Conservation (phyloP, 164 flowering plant genomes). For the Chloranthus sessilifolius region DNA sequence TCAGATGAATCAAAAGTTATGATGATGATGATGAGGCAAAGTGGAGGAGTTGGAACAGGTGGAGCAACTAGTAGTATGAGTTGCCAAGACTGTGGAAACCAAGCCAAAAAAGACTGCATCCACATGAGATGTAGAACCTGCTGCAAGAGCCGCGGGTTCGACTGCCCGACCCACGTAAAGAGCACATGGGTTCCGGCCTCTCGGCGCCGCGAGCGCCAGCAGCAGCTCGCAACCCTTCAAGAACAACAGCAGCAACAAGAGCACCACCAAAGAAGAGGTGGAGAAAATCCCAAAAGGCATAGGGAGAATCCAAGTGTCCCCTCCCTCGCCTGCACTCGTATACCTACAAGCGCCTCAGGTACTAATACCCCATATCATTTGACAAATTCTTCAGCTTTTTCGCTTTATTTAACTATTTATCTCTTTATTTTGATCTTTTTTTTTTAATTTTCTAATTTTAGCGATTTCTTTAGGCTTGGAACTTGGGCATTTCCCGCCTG, state of each 20-base stretch:
- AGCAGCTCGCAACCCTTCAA: conserved; percentile 37
- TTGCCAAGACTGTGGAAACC: conserved; percentile 87
- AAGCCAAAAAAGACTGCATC: conserved; percentile 75
- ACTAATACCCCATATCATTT: conserved; percentile 20
- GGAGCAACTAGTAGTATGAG: conserved; percentile 18
- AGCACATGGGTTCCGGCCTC: conserved; percentile 91
- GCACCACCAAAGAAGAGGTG: conserved; percentile 1
- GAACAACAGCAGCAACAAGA: conserved; percentile 29
- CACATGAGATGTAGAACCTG: conserved; percentile 81
- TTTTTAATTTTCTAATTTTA: conserved; percentile 1
- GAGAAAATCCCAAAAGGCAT: conserved; percentile 39
- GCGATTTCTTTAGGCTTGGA: conserved; percentile 49
- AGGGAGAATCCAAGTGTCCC: conserved; percentile 42
- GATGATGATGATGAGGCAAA: conserved; percentile 33
- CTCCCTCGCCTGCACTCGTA: conserved; percentile 38
- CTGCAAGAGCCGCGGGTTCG: conserved; percentile 75
- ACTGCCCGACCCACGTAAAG: conserved; percentile 70
- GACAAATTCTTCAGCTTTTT: conserved; percentile 21
- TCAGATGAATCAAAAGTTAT: conserved; percentile 18
- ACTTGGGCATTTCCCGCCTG: conserved; percentile 58
- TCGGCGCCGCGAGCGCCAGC: conserved; percentile 63
- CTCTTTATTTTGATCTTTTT: neutral
- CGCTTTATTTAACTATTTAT: conserved; percentile 12
- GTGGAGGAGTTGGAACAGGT: neutral
- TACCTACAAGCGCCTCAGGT: conserved; percentile 46